Evolutionary conservation across 2,329 filamentous ascomycete species (phyloP).

Genomic region (Calonectria crousiana): DNA sequence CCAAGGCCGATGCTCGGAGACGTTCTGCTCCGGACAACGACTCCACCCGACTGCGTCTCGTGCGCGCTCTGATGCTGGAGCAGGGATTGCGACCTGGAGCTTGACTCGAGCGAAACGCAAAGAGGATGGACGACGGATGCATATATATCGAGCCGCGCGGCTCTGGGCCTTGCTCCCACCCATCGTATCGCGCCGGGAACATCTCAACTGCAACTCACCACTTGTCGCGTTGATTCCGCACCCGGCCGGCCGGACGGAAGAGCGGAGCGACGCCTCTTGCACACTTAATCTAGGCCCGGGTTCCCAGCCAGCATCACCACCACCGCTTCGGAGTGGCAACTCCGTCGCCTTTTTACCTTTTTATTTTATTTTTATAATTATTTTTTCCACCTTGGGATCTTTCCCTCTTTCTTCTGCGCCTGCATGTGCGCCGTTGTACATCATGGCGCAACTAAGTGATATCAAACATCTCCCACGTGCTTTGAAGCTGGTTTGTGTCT

Average conservation of each 20-base stretch:
- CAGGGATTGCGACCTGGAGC: background rate
- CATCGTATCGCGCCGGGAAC: background rate
- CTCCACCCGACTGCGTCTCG: slow-evolving; percentile 21
- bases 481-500: slow-evolving; percentile 35
- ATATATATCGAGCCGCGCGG: slow-evolving; percentile 4
- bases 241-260: slow-evolving; percentile 1
- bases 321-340: slow-evolving; percentile 28
- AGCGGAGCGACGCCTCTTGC: background rate
- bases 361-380: no score
- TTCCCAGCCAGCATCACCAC: slow-evolving; percentile 1
- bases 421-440: slow-evolving; percentile 8
- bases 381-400: background rate
- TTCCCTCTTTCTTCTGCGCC: background rate
- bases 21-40: slow-evolving; percentile 14
- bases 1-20: slow-evolving; percentile 34
- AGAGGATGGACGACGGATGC: background rate
- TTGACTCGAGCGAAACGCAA: background rate
- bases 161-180: background rate
- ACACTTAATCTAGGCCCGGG: background rate
- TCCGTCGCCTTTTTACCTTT: background rate
- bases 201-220: background rate
- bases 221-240: background rate
- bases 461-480: slow-evolving; percentile 35
- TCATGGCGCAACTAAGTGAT: slow-evolving; percentile 34
- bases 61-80: background rate